Conservation (phyloP, 1,139 yeast species). For the Geotrichum candidum region DNA sequence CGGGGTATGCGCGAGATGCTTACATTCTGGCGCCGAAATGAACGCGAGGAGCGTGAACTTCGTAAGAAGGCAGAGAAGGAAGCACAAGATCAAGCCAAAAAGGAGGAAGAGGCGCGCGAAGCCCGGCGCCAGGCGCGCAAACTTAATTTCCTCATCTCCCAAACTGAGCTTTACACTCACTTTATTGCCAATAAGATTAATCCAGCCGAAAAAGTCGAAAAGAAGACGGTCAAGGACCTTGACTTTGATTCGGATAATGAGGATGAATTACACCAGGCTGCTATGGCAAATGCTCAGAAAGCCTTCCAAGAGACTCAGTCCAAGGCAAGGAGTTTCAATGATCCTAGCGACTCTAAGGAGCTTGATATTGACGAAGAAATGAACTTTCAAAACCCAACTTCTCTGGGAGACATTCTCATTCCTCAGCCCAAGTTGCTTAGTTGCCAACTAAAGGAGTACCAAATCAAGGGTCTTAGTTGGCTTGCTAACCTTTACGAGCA, state of each 20-base stretch:
- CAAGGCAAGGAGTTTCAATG: slow-evolving; percentile 68
- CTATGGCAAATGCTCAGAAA: slow-evolving; percentile 88
- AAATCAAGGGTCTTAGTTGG: slow-evolving; percentile 95
- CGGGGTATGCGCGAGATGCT: slow-evolving; percentile 98
- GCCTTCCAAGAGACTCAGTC: slow-evolving; percentile 75
- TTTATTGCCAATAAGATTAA: slow-evolving; percentile 91
- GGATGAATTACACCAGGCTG: slow-evolving; percentile 67
- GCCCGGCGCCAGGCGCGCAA: slow-evolving; percentile 89
- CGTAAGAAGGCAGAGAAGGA: slow-evolving; percentile 88
- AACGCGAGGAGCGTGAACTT: slow-evolving; percentile 86
- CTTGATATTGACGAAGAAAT: slow-evolving; percentile 54
- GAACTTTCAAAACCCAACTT: slow-evolving; percentile 96
- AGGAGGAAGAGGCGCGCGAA: slow-evolving; percentile 93
- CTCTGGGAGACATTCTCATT: slow-evolving; percentile 78
- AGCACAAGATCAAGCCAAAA: slow-evolving; percentile 80
- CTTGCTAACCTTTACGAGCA: slow-evolving; percentile 93
- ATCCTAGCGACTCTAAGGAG: slow-evolving; percentile 34
- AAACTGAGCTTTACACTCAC: slow-evolving; percentile 94
- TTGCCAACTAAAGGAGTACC: slow-evolving; percentile 93
- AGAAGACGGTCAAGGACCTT: slow-evolving; percentile 41
- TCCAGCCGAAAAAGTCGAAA: slow-evolving; percentile 60
- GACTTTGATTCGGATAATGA: slow-evolving; percentile 92
- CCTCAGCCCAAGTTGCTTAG: slow-evolving; percentile 84
- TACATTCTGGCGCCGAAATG: slow-evolving; percentile 95
- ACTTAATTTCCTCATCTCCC: slow-evolving; percentile 90